Evolutionary conservation across 23 red algal species (phyloP).

Genomic region (Gracilaria domingensis): DNA sequence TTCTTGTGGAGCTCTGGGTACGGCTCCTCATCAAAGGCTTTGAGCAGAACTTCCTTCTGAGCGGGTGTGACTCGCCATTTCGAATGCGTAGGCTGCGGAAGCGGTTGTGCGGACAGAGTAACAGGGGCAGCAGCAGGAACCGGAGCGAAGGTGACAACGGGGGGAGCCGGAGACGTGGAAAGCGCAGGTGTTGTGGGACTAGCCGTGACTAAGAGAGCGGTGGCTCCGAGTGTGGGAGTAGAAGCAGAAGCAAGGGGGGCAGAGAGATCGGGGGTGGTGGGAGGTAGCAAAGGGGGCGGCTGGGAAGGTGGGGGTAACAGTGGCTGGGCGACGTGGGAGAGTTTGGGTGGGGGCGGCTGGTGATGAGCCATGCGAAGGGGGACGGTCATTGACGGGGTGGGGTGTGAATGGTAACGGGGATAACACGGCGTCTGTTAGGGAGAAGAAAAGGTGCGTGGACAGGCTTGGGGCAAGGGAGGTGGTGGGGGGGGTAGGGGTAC

Average conservation of each 20-base stretch:
- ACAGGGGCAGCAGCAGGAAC: not conserved
- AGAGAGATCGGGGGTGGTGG: slow-evolving; percentile 29
- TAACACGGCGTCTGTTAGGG: too few relatives aligned
- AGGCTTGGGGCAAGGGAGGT: not conserved
- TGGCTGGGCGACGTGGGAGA: not conserved
- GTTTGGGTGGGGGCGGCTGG: slow-evolving; percentile 12
- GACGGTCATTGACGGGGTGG: slow-evolving; percentile 24
- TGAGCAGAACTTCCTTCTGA: slow-evolving; percentile 59
- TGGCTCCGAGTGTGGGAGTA: slow-evolving; percentile 1
- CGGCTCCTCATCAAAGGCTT: slow-evolving; percentile 61
- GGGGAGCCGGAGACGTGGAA: slow-evolving; percentile 23
- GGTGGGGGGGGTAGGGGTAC: not conserved
- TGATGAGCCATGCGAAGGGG: slow-evolving; percentile 50
- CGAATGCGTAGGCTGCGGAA: slow-evolving; percentile 49
- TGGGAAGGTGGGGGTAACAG: slow-evolving; percentile 12
- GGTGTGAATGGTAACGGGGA: not conserved
- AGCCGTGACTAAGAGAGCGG: slow-evolving; percentile 12
- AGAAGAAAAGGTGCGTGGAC: not conserved
- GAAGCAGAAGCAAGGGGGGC: slow-evolving; percentile 9
- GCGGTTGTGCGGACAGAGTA: not conserved
- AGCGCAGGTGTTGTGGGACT: slow-evolving; percentile 27
- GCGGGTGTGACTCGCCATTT: slow-evolving; percentile 63
- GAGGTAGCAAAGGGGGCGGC: not conserved
- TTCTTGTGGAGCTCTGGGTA: slow-evolving; percentile 64
- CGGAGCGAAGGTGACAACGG: slow-evolving; percentile 27